Evolutionary conservation across 345 rosid genomes (phyloP).

Genomic region (Rhizophora apiculata): DNA sequence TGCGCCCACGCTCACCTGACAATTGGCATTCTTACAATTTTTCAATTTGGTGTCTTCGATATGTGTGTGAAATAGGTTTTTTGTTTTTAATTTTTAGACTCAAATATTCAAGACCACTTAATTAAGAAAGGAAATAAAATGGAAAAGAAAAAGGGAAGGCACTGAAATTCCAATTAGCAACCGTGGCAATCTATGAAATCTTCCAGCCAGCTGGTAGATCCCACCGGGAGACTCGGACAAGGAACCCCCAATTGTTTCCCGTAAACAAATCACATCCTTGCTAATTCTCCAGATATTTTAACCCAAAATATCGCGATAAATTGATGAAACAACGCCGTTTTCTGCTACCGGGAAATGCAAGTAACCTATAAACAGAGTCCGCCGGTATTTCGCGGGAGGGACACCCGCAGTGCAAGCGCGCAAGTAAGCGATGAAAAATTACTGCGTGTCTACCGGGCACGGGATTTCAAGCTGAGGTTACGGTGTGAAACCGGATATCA

Average conservation of each 20-base stretch:
- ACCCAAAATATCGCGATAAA: constrained; percentile 7
- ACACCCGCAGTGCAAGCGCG: constrained; percentile 46
- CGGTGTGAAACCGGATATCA: constrained; percentile 19
- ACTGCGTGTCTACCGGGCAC: constrained; percentile 42
- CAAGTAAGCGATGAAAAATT: constrained; percentile 29
- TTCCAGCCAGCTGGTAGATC: constrained; percentile 31
- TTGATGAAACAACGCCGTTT: constrained; percentile 25
- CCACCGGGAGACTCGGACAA: constrained; percentile 24
- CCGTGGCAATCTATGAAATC: constrained; percentile 38
- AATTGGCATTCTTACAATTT: too few relatives aligned
- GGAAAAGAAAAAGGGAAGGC: constrained; percentile 37
- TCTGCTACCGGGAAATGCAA: constrained; percentile 27
- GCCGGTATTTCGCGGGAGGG: constrained; percentile 48
- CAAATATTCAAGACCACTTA: too few relatives aligned
- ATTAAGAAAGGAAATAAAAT: too few relatives aligned
- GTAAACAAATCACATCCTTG: not conserved
- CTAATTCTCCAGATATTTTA: not conserved
- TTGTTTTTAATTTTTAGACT: too few relatives aligned
- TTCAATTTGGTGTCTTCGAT: too few relatives aligned
- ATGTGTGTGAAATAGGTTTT: too few relatives aligned
- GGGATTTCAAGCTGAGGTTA: constrained; percentile 28
- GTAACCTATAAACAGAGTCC: constrained; percentile 3
- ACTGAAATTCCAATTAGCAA: constrained; percentile 45
- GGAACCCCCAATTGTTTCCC: constrained; percentile 17
- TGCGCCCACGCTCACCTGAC: too few relatives aligned